A percentile compares a stretch with the other conserved stretches of the same genome.
These are phyloP conservation scores for Macrolepiota fuliginosa DNA, from an alignment of 768 basidiomycete species.

Conservation along the genomic window DNA sequence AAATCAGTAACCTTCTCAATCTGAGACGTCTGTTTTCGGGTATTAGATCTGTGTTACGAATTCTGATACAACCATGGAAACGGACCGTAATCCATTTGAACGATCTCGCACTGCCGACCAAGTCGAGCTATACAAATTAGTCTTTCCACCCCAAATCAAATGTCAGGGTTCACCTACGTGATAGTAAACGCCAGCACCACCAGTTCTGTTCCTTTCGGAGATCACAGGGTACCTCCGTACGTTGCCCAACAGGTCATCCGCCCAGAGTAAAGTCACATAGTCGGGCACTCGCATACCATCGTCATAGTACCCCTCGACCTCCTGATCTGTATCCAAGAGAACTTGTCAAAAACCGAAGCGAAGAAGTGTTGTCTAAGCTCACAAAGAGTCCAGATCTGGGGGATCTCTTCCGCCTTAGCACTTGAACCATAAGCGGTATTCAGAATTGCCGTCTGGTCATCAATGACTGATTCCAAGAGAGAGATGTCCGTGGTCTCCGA, in stretches of 20 bases:
- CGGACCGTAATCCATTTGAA: constrained; percentile 71
- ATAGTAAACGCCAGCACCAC: constrained; percentile 70
- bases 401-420: constrained; percentile 44
- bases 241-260: constrained; percentile 77
- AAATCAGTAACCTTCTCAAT: constrained; percentile 39
- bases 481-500: constrained; percentile 43
- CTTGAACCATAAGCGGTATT: constrained; percentile 41
- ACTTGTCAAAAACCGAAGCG: background rate
- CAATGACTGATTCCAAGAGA: constrained; percentile 52
- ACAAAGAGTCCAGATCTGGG: constrained; percentile 69
- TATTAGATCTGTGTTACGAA: background rate
- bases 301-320: constrained; percentile 67
- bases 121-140: constrained; percentile 35
- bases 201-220: constrained; percentile 57
- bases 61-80: background rate
- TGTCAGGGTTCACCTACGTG: constrained; percentile 35
- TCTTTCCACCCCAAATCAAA: too few species aligned
- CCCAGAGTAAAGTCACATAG: constrained; percentile 61
- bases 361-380: constrained; percentile 9
- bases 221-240: constrained; percentile 55
- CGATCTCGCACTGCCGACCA: constrained; percentile 57
- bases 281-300: constrained; percentile 59
- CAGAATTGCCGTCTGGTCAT: constrained; percentile 59
- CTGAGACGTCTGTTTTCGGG: constrained; percentile 39
- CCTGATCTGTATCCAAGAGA: constrained; percentile 35